Evolutionary conservation across 1,284 basidiomycete genomes (phyloP).

Genomic region (Phaffia rhodozyma): DNA sequence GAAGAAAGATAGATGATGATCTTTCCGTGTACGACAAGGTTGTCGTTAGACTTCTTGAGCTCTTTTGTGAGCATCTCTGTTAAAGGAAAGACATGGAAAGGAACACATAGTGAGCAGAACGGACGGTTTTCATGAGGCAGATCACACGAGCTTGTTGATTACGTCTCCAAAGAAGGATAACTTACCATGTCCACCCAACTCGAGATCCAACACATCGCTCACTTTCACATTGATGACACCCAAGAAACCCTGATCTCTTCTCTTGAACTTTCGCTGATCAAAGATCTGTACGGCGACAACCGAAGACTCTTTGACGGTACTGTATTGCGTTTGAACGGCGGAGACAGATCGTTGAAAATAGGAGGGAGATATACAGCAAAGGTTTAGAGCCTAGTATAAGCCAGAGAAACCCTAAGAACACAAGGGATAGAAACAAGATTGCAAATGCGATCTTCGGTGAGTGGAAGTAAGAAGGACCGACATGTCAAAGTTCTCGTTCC

Average conservation of each 20-base stretch:
- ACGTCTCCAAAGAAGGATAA: constrained; percentile 17
- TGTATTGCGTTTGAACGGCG: constrained; percentile 32
- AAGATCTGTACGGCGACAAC: constrained; percentile 90
- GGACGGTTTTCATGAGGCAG: not conserved
- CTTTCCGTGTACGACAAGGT: constrained; percentile 73
- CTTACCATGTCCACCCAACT: constrained; percentile 76
- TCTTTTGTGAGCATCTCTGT: constrained; percentile 66
- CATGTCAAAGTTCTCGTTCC: constrained; percentile 91
- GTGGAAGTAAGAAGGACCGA: constrained; percentile 29
- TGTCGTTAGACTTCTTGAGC: constrained; percentile 74
- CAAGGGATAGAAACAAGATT: not conserved
- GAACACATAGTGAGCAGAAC: not conserved
- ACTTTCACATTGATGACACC: constrained; percentile 88
- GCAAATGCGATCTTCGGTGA: not conserved
- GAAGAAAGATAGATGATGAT: constrained; percentile 74
- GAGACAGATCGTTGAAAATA: not conserved
- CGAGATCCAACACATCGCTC: constrained; percentile 76
- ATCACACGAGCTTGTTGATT: not conserved
- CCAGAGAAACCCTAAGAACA: too few relatives aligned
- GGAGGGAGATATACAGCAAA: not conserved
- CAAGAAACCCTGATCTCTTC: constrained; percentile 86
- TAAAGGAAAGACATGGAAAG: not conserved
- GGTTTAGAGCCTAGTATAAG: not conserved
- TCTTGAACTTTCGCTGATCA: constrained; percentile 93
- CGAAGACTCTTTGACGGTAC: constrained; percentile 77